Evolutionary conservation across 768 basidiomycete species (phyloP).

Genomic region (Pulveroboletus frians): DNA sequence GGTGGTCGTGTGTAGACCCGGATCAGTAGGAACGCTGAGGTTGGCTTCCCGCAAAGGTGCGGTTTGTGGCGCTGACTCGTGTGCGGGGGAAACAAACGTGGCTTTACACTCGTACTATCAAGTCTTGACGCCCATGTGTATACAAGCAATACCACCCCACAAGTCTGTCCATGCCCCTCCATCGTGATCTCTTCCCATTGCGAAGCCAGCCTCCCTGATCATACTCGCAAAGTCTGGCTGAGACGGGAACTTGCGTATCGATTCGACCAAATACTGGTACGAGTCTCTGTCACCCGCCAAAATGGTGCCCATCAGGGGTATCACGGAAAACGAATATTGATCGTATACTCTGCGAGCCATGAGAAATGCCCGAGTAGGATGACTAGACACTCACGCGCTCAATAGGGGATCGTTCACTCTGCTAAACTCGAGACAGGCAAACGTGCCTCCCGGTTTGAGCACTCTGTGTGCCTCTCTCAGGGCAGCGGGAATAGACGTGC

Average conservation of each 20-base stretch:
- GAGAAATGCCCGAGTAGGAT: constrained; percentile 1
- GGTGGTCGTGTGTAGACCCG: constrained; percentile 25
- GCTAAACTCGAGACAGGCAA: constrained; percentile 96
- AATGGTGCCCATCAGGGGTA: constrained; percentile 93
- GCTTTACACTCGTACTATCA: too few relatives aligned
- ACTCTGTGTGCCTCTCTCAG: constrained; percentile 88
- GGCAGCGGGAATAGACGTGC: constrained; percentile 86
- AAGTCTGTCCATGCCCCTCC: constrained; percentile 83
- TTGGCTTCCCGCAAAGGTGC: constrained; percentile 20
- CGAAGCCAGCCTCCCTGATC: constrained; percentile 83
- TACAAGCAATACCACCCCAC: constrained; percentile 83
- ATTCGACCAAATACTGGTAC: constrained; percentile 97
- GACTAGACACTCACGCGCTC: constrained; percentile 57
- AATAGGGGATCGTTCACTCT: constrained; percentile 85
- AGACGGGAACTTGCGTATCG: constrained; percentile 88
- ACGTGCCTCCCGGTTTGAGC: constrained; percentile 91
- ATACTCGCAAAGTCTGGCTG: constrained; percentile 85
- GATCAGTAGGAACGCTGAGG: constrained; percentile 9
- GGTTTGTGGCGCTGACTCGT: constrained; percentile 26
- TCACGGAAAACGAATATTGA: constrained; percentile 92
- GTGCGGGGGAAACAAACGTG: not conserved
- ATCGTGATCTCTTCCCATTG: constrained; percentile 62
- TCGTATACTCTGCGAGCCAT: constrained; percentile 68
- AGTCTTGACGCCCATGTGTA: constrained; percentile 81
- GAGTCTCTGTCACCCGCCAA: constrained; percentile 92